These are phyloP conservation scores for Neurospora tetrasperma DNA, from an alignment of 495 filamentous ascomycete genomes.

Conservation along the genomic window DNA sequence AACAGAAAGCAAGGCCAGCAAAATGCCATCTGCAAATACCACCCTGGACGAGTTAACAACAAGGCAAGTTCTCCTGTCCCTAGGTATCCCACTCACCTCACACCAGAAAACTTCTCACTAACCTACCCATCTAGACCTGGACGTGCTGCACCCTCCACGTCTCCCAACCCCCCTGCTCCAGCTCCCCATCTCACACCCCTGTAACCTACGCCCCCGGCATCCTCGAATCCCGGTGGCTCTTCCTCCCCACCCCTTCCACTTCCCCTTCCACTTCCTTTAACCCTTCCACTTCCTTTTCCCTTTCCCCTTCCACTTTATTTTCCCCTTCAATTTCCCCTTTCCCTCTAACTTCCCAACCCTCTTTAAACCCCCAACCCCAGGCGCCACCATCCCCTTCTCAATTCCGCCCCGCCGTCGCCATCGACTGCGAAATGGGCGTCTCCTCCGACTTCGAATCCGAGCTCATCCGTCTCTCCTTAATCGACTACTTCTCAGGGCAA, in stretches of 20 bases:
- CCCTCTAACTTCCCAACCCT: no score
- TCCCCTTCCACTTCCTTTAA: no score
- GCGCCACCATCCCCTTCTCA: no score
- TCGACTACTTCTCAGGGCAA: conserved; percentile 36
- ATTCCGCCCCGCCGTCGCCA: conserved; percentile 21
- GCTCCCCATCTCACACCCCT: background rate
- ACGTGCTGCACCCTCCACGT: conserved; percentile 4
- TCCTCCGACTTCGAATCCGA: conserved; percentile 20
- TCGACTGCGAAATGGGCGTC: conserved; percentile 44
- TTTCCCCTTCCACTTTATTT: no score
- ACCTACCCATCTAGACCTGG: background rate
- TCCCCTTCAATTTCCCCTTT: no score
- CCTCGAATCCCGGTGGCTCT: conserved; percentile 5
- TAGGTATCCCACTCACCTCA: no score
- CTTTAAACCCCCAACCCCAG: no score
- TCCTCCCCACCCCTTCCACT: background rate
- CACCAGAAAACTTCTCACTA: background rate
- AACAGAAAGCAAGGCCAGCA: background rate
- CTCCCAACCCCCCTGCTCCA: background rate
- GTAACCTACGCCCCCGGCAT: background rate
- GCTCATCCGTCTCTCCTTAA: conserved; percentile 30
- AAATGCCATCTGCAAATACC: conserved; percentile 2
- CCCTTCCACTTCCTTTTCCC: no score
- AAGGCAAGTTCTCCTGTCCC: background rate
- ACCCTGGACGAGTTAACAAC: background rate